Evolutionary conservation across 257 asterid species (phyloP), one percentile per base, ranked within the genome.

Genomic region (Penstemon barbatus): DNA sequence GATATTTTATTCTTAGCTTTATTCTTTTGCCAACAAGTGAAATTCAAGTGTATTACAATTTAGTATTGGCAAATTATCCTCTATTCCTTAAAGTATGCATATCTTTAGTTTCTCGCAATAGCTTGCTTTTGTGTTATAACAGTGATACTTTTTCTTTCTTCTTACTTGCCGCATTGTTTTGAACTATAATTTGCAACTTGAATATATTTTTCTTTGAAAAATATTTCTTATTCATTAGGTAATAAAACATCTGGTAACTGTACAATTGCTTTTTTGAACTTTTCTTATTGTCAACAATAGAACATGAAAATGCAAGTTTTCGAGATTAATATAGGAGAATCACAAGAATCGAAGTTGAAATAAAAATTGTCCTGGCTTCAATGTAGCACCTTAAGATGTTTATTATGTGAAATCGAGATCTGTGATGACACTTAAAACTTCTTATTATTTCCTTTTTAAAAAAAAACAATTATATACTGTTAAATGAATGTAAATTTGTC

Each of bases 1-100:
- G 45, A 45, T 59, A n/a, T 52, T 75, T 68, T 44, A 25, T 54
- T 61, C 55, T 40, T 18, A 51, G 68, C 56, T 65, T 64, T 56
- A 56, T 48, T 61, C 13, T 52, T 39, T 37, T 69, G 12, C 60
- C 56, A n/a, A n/a, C n/a, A n/a, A n/a, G n/a, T n/a, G n/a, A n/a
- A n/a, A n/a, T n/a, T 15, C 18, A 54, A 10, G 66, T 72, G 33
- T 25, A 25, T 25, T 57, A 37, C 45, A 50, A 37, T 56, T 51
- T 71, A 8, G 45, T 19, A 25, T 60, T 56, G 33, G 19, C 60
- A 57, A n/a, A 37, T 5, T 15, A 67, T 39, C 37, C 19, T 58
- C 4, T 54, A 4, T 41, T 25, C 49, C 5, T 5, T 37, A 36
- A n/a, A 64, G 37, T 42, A 59, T 69, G 63, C 37, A 65, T 38